Evolutionary conservation across 2,329 filamentous ascomycete genomes (phyloP).

Genomic region (Coniochaeta sp.): DNA sequence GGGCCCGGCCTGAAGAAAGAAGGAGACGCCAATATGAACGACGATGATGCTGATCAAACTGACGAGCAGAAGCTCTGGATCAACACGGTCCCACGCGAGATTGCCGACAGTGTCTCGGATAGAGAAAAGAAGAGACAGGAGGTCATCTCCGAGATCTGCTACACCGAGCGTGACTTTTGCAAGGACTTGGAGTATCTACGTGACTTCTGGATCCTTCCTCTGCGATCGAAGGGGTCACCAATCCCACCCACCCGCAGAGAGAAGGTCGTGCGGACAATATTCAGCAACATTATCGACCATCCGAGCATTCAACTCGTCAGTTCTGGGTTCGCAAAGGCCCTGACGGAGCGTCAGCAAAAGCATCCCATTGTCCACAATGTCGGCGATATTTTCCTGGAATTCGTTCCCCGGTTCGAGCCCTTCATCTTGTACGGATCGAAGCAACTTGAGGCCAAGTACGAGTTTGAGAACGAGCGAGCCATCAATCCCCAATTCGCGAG

Average conservation of each 20-base stretch:
- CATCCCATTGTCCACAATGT: slow-evolving; percentile 81
- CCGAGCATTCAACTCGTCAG: slow-evolving; percentile 82
- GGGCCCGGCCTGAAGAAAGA: slow-evolving; percentile 74
- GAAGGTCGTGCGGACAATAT: slow-evolving; percentile 87
- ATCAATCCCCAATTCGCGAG: slow-evolving; percentile 77
- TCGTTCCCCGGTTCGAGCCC: slow-evolving; percentile 84
- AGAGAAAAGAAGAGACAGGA: slow-evolving; percentile 96
- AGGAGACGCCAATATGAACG: slow-evolving; percentile 51
- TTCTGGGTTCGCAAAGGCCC: slow-evolving; percentile 74
- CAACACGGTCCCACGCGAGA: slow-evolving; percentile 91
- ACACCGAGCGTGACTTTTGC: slow-evolving; percentile 97
- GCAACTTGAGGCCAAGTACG: slow-evolving; percentile 93
- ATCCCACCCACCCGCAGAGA: slow-evolving; percentile 84
- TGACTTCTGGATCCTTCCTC: slow-evolving; percentile 96
- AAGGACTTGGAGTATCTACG: slow-evolving; percentile 96
- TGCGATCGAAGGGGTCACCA: slow-evolving; percentile 74
- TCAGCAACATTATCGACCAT: slow-evolving; percentile 85
- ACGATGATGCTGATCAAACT: slow-evolving; percentile 75
- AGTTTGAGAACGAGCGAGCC: slow-evolving; percentile 93
- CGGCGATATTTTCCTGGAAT: slow-evolving; percentile 91
- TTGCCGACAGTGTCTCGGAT: slow-evolving; percentile 83
- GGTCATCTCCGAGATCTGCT: slow-evolving; percentile 96
- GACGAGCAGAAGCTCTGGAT: slow-evolving; percentile 99
- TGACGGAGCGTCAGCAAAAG: slow-evolving; percentile 87
- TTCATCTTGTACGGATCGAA: slow-evolving; percentile 96